These are phyloP conservation scores for Chrysanthemum makinoi DNA, from an alignment of 129 eudicot genomes.

Conservation along the genomic window DNA sequence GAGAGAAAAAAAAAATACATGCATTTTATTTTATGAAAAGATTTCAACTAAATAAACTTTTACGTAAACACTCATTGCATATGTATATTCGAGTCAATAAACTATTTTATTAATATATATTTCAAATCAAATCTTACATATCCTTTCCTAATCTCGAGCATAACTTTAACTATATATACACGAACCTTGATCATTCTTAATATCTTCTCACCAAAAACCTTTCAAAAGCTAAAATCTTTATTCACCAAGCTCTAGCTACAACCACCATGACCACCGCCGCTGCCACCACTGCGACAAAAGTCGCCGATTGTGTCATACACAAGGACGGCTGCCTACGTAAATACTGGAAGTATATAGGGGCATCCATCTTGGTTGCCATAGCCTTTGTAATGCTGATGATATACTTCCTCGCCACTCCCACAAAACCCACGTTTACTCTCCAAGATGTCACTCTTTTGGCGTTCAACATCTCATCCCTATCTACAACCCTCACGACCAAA, in stretches of 20 bases:
- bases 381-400: constrained; percentile 47
- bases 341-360: constrained; percentile 36
- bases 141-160: background rate
- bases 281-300: constrained; percentile 14
- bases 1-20: too few relatives aligned
- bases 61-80: too few relatives aligned
- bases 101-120: constrained; percentile 1
- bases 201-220: constrained; percentile 11
- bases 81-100: background rate
- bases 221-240: background rate
- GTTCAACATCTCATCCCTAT: constrained; percentile 51
- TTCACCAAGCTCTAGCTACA: background rate
- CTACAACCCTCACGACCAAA: constrained; percentile 49
- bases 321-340: constrained; percentile 29
- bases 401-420: constrained; percentile 68
- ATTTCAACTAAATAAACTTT: too few relatives aligned
- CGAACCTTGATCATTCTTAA: background rate
- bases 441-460: constrained; percentile 63
- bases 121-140: constrained; percentile 1
- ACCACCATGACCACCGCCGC: constrained; percentile 36
- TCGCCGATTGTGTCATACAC: constrained; percentile 59
- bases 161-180: background rate
- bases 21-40: too few relatives aligned
- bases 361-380: constrained; percentile 23
- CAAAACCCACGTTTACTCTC: constrained; percentile 71